A percentile compares a stretch with the other conserved stretches of the same genome.
Conservation (phyloP, 495 filamentous ascomycete genomes). For the Aspergillus kassunensis region DNA sequence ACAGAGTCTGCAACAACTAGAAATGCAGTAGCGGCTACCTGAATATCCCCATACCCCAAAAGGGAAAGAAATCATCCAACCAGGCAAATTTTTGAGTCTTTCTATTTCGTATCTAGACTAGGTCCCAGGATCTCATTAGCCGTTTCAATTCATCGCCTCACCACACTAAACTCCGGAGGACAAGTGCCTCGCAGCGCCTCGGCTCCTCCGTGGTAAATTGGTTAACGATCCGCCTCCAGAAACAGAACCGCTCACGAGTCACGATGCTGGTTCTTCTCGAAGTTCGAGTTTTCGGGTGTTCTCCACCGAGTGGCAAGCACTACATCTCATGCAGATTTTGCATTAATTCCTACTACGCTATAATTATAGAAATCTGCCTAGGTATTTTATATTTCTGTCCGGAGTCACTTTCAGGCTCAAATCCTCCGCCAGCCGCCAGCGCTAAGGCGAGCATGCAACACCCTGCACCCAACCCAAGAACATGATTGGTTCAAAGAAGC, state of each 20-base stretch:
- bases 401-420: not conserved
- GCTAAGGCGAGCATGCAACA: conserved; percentile 3
- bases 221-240: no score
- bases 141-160: not conserved
- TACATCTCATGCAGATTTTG: no score
- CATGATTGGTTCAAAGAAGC: conserved; percentile 20
- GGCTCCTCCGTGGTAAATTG: not conserved
- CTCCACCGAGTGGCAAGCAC: conserved; percentile 14
- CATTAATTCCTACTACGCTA: no score
- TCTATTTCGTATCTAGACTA: not conserved
- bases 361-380: no score
- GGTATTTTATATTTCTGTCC: conserved; percentile 9
- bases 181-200: conserved; percentile 1
- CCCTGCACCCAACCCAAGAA: conserved; percentile 3
- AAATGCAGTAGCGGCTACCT: not conserved
- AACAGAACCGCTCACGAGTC: no score
- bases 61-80: conserved; percentile 7
- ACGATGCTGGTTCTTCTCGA: not conserved
- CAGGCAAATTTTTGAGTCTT: conserved; percentile 6
- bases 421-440: conserved; percentile 11
- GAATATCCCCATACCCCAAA: conserved; percentile 2
- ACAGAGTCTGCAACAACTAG: not conserved
- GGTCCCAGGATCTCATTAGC: not conserved
- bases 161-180: not conserved
- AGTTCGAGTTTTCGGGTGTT: conserved; percentile 6